Conservation (phyloP, 192 early-diverging fungal species). For the Ramicandelaber brevisporus region DNA sequence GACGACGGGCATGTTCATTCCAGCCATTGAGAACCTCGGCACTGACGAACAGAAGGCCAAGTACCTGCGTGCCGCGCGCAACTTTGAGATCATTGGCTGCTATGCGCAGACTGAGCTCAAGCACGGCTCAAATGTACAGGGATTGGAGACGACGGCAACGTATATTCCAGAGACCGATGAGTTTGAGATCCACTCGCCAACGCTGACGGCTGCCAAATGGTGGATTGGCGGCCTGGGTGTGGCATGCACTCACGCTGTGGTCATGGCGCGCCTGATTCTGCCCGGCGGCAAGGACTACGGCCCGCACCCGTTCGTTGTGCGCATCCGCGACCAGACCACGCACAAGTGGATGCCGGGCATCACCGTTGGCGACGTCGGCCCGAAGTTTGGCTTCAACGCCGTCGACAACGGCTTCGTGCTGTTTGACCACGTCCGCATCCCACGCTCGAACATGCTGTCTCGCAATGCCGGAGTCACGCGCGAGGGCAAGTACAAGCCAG, state of each 20-base stretch:
- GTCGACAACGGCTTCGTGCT: conserved; percentile 71
- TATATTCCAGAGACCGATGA: conserved; percentile 60
- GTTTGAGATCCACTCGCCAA: conserved; percentile 64
- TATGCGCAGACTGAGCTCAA: conserved; percentile 73
- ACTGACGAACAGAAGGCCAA: conserved; percentile 54
- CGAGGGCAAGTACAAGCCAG: conserved; percentile 47
- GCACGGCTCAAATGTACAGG: conserved; percentile 42
- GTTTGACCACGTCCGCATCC: conserved; percentile 57
- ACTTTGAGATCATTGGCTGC: conserved; percentile 59
- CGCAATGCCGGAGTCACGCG: conserved; percentile 43
- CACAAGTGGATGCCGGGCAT: conserved; percentile 52
- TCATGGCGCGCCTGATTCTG: conserved; percentile 56
- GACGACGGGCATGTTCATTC: conserved; percentile 62
- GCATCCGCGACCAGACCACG: conserved; percentile 42
- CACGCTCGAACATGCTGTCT: conserved; percentile 48
- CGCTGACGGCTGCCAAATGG: conserved; percentile 58
- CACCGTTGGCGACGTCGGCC: conserved; percentile 67
- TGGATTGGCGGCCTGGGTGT: conserved; percentile 68
- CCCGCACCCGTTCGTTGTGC: conserved; percentile 56
- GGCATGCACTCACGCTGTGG: conserved; percentile 56
- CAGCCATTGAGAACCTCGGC: conserved; percentile 43
- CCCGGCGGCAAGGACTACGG: conserved; percentile 50
- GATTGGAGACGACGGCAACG: conserved; percentile 69
- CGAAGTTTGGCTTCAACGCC: conserved; percentile 66
- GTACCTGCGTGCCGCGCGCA: conserved; percentile 42